Conservation (phyloP, 352 stramenopile genomes). For the Phytophthora cactorum region DNA sequence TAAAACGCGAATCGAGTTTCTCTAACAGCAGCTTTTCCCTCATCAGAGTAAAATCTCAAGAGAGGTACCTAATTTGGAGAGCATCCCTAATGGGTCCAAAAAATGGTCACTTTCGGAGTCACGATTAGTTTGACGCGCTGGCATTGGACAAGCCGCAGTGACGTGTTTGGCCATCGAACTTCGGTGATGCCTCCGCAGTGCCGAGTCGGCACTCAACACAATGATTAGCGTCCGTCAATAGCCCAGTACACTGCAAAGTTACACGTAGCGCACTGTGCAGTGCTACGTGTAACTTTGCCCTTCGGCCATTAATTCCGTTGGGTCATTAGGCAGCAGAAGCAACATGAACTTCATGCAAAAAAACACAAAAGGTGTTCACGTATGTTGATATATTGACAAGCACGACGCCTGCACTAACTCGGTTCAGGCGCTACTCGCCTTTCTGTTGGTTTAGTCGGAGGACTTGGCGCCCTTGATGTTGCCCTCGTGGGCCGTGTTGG, state of each 20-base stretch:
- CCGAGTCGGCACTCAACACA: constrained; percentile 6
- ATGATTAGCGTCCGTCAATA: constrained; percentile 2
- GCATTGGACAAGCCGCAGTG: background rate
- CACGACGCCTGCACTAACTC: constrained; percentile 13
- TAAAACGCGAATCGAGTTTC: background rate
- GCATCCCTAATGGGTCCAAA: background rate
- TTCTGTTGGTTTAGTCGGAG: constrained; percentile 55
- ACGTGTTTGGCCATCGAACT: background rate
- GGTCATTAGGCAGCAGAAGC: background rate
- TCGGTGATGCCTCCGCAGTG: background rate
- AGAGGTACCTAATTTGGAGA: no score
- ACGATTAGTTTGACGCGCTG: constrained; percentile 14
- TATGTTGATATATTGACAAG: constrained; percentile 25
- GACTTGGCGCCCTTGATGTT: constrained; percentile 61
- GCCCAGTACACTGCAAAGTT: no score
- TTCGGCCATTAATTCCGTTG: background rate
- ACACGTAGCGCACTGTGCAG: no score
- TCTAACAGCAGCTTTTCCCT: background rate
- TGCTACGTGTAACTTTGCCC: no score
- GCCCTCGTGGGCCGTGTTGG: constrained; percentile 84
- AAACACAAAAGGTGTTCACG: constrained; percentile 6
- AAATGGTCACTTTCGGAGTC: background rate
- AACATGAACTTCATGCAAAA: background rate
- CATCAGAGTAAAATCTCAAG: background rate
- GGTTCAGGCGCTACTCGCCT: constrained; percentile 19